Percentiles rank a stretch among this genome's conserved stretches.
phyloP scores from a whole-genome alignment of 2,329 filamentous ascomycete species.

The Arthrobotrys pseudoclavata region DNA sequence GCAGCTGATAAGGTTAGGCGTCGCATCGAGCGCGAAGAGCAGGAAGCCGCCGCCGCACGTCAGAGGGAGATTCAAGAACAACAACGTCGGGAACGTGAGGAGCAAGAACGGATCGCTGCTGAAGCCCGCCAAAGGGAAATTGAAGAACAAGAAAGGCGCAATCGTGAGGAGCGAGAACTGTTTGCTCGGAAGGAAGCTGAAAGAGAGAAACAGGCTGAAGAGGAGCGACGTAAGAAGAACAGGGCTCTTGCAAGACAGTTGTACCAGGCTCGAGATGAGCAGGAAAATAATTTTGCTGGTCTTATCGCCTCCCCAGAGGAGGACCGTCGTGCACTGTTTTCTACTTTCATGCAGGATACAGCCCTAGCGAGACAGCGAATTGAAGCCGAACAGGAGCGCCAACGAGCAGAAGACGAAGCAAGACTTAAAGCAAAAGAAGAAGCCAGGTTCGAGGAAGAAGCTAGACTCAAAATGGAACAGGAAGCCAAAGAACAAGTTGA shows the following conservation, averaged over 20 bases:
- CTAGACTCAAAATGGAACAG: constrained; percentile 44
- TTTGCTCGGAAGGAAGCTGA: constrained; percentile 39
- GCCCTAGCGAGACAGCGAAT: constrained; percentile 53
- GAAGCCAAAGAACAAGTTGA: constrained; percentile 33
- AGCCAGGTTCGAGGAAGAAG: constrained; percentile 16
- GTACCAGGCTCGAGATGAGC: constrained; percentile 47
- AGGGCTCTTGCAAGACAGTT: constrained; percentile 44
- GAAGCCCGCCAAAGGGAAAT: constrained; percentile 20
- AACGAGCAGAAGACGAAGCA: constrained; percentile 21
- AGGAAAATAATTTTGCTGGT: constrained; percentile 34
- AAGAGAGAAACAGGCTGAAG: constrained; percentile 22
- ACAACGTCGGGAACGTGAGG: constrained; percentile 32
- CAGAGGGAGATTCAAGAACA: constrained; percentile 44
- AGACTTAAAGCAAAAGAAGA: constrained; percentile 22
- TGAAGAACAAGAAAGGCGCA: constrained; percentile 26
- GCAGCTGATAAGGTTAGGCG: constrained; percentile 52
- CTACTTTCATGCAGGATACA: constrained; percentile 52
- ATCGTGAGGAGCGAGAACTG: constrained; percentile 15
- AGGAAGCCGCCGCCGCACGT: constrained; percentile 43
- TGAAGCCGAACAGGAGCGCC: constrained; percentile 41
- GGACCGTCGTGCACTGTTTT: constrained; percentile 51
- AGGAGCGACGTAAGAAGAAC: constrained; percentile 50
- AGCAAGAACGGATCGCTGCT: constrained; percentile 37
- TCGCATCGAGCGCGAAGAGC: constrained; percentile 40
- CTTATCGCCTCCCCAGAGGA: constrained; percentile 48